A percentile compares a stretch with the other conserved stretches of the same genome.
phyloP scores from a whole-genome alignment of 2,329 filamentous ascomycete species.

The Didymella arachidicola region DNA sequence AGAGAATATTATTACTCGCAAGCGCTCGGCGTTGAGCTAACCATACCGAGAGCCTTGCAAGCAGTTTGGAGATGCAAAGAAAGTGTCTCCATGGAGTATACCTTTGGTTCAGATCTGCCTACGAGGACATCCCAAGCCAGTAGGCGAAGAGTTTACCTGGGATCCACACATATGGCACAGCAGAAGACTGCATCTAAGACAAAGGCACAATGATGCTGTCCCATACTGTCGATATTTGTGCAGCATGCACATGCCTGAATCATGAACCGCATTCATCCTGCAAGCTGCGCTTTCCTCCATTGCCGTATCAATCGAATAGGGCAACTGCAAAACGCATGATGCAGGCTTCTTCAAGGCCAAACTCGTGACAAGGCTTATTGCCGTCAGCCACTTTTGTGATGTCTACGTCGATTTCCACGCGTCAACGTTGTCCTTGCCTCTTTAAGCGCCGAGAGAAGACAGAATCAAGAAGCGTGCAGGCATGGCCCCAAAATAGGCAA shows the following conservation, averaged over 20 bases:
- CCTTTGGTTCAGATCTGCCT: background rate
- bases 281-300: constrained; percentile 39
- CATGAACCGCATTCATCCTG: constrained; percentile 15
- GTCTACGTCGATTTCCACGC: constrained; percentile 12
- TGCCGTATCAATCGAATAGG: background rate
- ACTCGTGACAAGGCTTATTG: constrained; percentile 11
- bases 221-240: constrained; percentile 10
- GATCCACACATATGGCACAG: constrained; percentile 30
- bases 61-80: too few species aligned
- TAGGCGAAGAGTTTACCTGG: constrained; percentile 30
- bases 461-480: constrained; percentile 8
- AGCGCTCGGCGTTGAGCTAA: background rate
- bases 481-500: constrained; percentile 5
- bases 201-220: constrained; percentile 22
- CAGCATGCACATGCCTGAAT: constrained; percentile 1
- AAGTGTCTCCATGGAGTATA: background rate
- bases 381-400: constrained; percentile 27
- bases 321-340: constrained; percentile 1
- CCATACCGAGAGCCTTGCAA: background rate
- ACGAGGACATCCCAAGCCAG: background rate
- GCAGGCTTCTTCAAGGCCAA: constrained; percentile 13
- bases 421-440: constrained; percentile 14
- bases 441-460: background rate
- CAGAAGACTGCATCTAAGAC: constrained; percentile 24
- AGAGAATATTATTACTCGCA: background rate